Evolutionary conservation across 2,329 filamentous ascomycete species (phyloP), one percentile per base, ranked within the genome.

Genomic region (Monosporascus sp.): DNA sequence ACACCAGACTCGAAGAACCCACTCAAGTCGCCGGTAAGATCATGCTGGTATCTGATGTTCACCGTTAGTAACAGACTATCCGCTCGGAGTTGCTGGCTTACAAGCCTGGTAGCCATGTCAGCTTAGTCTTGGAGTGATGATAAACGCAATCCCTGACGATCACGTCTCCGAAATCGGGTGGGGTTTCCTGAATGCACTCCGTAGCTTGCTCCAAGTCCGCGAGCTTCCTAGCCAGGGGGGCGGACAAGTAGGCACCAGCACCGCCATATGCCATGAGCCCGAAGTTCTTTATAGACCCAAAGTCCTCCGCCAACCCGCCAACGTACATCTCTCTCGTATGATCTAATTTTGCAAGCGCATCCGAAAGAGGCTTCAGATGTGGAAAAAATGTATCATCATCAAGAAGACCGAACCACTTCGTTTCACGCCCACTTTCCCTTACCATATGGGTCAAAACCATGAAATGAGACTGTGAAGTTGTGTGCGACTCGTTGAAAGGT

Each of bases 251-350:
- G 54, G 80, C 69, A 51, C 81, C 81, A 2, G 76, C 81, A 55
- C 81, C 81, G 51, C 81, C 81, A 55, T 76, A 84, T 18, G 77
- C 81, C 72, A 82, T 81, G 57, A 75, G 69, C 1, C 81, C 81
- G 61, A 78, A 82, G 7, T 68, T 65, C 3, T 68, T 67, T 36
- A 83, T 71, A 24, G 78, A 74, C 25, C 70, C 65, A 37, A 75
- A 72, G 59, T 78, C 78, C 61, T 84, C 81, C 1, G 80, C 79
- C 4, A 83, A 62, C 3, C 74, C 77, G 6, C 81, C 81, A 14
- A 84, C 67, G 63, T 82, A 84, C 37, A 70, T 62, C 1, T 22
- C 69, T 24, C 71, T 61, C 2, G 70, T 72, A 57, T 76, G 69
- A 59, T 83, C 74, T 55, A 78, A 74, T 42, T 67, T 60, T 20